These are phyloP conservation scores for Pichia norvegensis DNA, from an alignment of 1,139 yeast genomes.

Conservation along the genomic window DNA sequence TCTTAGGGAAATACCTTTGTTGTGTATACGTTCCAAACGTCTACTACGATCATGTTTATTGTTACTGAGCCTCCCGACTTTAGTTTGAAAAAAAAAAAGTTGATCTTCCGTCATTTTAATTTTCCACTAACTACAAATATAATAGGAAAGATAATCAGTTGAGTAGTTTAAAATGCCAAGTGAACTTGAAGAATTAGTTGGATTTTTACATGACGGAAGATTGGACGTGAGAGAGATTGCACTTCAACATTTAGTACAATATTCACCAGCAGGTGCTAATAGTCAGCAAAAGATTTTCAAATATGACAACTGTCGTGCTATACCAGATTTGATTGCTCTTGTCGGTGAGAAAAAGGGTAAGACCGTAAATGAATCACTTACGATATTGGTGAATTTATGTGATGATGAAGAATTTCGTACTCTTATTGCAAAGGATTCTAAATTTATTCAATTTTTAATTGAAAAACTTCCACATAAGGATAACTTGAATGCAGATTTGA, in stretches of 20 bases:
- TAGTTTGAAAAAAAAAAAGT: too few relatives aligned
- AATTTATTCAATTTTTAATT: slow-evolving; percentile 49
- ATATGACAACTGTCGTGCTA: slow-evolving; percentile 62
- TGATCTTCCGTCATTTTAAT: too few relatives aligned
- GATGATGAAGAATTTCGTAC: slow-evolving; percentile 60
- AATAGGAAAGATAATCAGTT: not conserved
- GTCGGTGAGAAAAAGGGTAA: slow-evolving; percentile 36
- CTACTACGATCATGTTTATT: too few relatives aligned
- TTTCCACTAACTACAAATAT: not conserved
- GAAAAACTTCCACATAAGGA: slow-evolving; percentile 46
- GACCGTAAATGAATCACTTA: slow-evolving; percentile 56
- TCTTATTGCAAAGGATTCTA: slow-evolving; percentile 55
- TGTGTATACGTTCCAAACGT: too few relatives aligned
- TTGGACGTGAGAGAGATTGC: slow-evolving; percentile 82
- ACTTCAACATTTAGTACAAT: slow-evolving; percentile 75
- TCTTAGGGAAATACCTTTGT: too few relatives aligned
- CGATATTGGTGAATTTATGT: slow-evolving; percentile 77
- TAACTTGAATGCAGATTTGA: slow-evolving; percentile 69
- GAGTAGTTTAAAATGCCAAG: slow-evolving; percentile 11
- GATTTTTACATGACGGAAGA: slow-evolving; percentile 76
- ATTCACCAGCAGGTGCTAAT: slow-evolving; percentile 40
- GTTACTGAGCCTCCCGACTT: too few relatives aligned
- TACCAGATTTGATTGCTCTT: slow-evolving; percentile 61
- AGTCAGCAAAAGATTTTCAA: slow-evolving; percentile 60
- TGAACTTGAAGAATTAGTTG: slow-evolving; percentile 37